Conservation (phyloP, 78 protist species). For the Speleostelium caveatum region DNA sequence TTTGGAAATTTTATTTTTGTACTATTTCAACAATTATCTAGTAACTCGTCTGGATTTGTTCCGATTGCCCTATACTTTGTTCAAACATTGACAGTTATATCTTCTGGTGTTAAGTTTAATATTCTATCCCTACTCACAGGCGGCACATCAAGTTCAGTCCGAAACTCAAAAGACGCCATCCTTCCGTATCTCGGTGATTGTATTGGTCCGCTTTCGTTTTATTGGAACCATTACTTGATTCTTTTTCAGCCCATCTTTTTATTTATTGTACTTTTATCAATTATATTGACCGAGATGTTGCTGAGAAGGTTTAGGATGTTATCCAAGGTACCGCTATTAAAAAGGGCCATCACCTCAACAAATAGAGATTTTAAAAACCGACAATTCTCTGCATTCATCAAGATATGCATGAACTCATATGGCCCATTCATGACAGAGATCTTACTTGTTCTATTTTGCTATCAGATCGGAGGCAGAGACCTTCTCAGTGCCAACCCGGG, state of each 20-base stretch:
- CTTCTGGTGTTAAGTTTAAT: constrained; percentile 62
- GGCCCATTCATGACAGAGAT: constrained; percentile 70
- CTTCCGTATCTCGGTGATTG: constrained; percentile 34
- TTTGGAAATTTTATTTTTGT: constrained; percentile 10
- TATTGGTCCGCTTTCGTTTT: constrained; percentile 37
- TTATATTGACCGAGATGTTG: constrained; percentile 4
- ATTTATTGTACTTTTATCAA: neutral
- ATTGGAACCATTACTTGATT: constrained; percentile 56
- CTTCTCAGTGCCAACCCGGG: constrained; percentile 54
- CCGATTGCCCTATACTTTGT: constrained; percentile 49
- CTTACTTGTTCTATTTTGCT: constrained; percentile 46
- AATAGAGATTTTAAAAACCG: constrained; percentile 45
- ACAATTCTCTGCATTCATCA: constrained; percentile 71
- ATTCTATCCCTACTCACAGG: neutral
- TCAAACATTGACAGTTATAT: constrained; percentile 53
- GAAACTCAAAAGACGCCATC: neutral
- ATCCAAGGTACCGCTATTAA: constrained; percentile 37
- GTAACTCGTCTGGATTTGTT: constrained; percentile 32
- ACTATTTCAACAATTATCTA: constrained; percentile 36
- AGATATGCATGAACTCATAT: constrained; percentile 66
- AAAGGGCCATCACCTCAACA: neutral
- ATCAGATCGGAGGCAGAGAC: constrained; percentile 9
- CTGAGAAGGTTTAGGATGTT: constrained; percentile 13
- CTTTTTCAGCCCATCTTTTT: constrained; percentile 37
- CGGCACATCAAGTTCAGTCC: neutral